Percentiles rank a stretch among this genome's conserved stretches.
Conservation (phyloP, 345 rosid genomes). For the Lumnitzera racemosa region DNA sequence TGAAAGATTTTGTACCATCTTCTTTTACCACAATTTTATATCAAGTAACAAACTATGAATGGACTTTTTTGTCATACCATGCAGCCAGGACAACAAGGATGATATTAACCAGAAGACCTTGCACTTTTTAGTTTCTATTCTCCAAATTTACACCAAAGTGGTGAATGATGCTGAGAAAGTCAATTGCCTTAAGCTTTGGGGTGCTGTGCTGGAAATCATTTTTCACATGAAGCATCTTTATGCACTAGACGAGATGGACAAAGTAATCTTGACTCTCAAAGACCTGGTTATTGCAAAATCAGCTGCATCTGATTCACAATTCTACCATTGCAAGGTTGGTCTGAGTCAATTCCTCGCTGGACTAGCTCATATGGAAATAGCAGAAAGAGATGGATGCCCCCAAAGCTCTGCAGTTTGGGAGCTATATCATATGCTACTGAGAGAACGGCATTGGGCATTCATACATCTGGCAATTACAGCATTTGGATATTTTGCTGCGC, state of each 20-base stretch:
- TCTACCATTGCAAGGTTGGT: slow-evolving; percentile 47
- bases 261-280: slow-evolving; percentile 56
- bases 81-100: slow-evolving; percentile 48
- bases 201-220: slow-evolving; percentile 39
- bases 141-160: slow-evolving; percentile 31
- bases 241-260: slow-evolving; percentile 53
- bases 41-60: slow-evolving; percentile 2
- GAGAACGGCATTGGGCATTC: slow-evolving; percentile 76
- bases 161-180: slow-evolving; percentile 21
- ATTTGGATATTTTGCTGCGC: slow-evolving; percentile 81
- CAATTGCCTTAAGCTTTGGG: slow-evolving; percentile 37
- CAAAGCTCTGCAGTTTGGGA: slow-evolving; percentile 66
- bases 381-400: slow-evolving; percentile 52
- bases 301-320: slow-evolving; percentile 25
- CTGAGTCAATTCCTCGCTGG: slow-evolving; percentile 71
- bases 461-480: slow-evolving; percentile 61
- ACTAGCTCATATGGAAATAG: slow-evolving; percentile 49
- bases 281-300: slow-evolving; percentile 44
- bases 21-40: too few relatives aligned
- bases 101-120: slow-evolving; percentile 58
- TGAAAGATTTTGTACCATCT: too few relatives aligned
- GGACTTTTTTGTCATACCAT: slow-evolving; percentile 14
- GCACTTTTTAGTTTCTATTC: slow-evolving; percentile 37
- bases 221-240: slow-evolving; percentile 47
- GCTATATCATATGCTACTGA: slow-evolving; percentile 68